A percentile compares a stretch with the other conserved stretches of the same genome.
phyloP scores from a whole-genome alignment of 2,329 filamentous ascomycete genomes.

The Alternaria ventricosa region DNA sequence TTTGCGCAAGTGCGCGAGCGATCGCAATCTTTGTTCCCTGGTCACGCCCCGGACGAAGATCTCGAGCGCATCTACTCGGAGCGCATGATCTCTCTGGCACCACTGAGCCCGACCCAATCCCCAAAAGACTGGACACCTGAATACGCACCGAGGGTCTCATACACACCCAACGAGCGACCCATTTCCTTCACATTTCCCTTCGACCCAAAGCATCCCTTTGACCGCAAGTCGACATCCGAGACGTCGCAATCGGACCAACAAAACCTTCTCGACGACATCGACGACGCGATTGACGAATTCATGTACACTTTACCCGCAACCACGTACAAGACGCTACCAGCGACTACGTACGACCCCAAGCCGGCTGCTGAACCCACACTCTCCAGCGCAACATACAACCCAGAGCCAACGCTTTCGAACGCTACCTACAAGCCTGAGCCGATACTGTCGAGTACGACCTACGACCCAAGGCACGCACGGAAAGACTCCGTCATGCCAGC shows the following conservation, averaged over 20 bases:
- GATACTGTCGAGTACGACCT: slow-evolving; percentile 10
- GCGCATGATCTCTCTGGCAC: slow-evolving; percentile 9
- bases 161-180: slow-evolving; percentile 20
- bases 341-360: slow-evolving; percentile 19
- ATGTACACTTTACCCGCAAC: slow-evolving; percentile 23
- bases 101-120: slow-evolving; percentile 6
- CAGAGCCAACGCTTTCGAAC: slow-evolving; percentile 5
- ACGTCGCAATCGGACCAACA: slow-evolving; percentile 14
- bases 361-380: background rate
- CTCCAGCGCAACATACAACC: slow-evolving; percentile 15
- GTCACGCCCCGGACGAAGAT: background rate
- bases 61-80: slow-evolving; percentile 1
- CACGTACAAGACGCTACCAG: slow-evolving; percentile 18
- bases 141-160: slow-evolving; percentile 12
- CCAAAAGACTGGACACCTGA: background rate
- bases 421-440: slow-evolving; percentile 16
- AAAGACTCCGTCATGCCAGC: slow-evolving; percentile 33
- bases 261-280: slow-evolving; percentile 30
- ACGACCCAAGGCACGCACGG: slow-evolving; percentile 15
- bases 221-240: slow-evolving; percentile 16
- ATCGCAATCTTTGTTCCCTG: slow-evolving; percentile 19
- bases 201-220: slow-evolving; percentile 21
- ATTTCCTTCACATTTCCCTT: slow-evolving; percentile 25
- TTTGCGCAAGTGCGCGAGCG: slow-evolving; percentile 14
- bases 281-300: slow-evolving; percentile 35